A percentile compares a stretch with the other conserved stretches of the same genome.
phyloP scores from a whole-genome alignment of 1,139 yeast species.

The Taphrina confusa region DNA sequence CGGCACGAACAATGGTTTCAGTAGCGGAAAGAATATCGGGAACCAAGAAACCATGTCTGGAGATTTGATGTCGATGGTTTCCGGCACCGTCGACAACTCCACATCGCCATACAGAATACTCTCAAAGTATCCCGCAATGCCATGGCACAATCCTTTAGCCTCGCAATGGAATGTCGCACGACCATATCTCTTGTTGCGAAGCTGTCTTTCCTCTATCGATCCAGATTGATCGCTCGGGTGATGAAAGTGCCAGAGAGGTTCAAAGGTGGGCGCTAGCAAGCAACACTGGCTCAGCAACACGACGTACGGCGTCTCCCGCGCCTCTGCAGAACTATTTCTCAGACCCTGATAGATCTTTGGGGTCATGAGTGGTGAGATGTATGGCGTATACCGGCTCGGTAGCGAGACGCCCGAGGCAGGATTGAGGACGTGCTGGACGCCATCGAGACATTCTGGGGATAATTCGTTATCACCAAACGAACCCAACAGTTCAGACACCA shows the following conservation, averaged over 20 bases:
- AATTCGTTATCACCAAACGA: constrained; percentile 91
- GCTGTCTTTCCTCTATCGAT: constrained; percentile 35
- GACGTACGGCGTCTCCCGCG: constrained; percentile 60
- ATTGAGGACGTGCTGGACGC: constrained; percentile 45
- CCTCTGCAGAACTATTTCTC: constrained; percentile 41
- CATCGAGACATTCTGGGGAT: constrained; percentile 71
- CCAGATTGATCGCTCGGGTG: constrained; percentile 49
- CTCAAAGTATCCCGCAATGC: constrained; percentile 72
- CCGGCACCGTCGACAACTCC: constrained; percentile 59
- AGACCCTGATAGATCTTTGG: constrained; percentile 53
- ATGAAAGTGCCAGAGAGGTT: constrained; percentile 55
- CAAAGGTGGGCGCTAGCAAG: constrained; percentile 49
- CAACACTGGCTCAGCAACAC: constrained; percentile 57
- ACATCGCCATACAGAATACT: constrained; percentile 64
- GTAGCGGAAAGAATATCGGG: constrained; percentile 69
- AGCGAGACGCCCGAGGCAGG: constrained; percentile 53
- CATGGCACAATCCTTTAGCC: constrained; percentile 62
- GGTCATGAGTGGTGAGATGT: constrained; percentile 65
- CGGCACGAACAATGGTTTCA: constrained; percentile 53
- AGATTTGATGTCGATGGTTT: constrained; percentile 51
- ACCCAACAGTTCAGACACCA: constrained; percentile 80
- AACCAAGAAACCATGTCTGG: constrained; percentile 66
- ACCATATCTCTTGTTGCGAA: constrained; percentile 45
- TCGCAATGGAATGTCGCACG: constrained; percentile 49
- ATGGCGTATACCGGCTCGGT: constrained; percentile 64